Evolutionary conservation across 2,329 filamentous ascomycete species (phyloP).

Genomic region (Colletotrichum eleusines): DNA sequence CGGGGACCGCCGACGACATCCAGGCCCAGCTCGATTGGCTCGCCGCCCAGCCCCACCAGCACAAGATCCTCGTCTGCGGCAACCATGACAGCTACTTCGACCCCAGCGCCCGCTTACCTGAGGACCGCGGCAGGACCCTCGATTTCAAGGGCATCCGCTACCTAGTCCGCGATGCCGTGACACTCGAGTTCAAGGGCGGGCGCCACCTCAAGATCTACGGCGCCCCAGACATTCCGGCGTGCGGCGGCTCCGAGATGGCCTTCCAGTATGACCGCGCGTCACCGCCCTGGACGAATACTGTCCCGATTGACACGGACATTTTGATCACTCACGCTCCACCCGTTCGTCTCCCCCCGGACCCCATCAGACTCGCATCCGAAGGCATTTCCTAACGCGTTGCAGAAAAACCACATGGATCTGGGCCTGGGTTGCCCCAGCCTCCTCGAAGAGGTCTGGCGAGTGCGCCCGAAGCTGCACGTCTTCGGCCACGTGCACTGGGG

Average conservation of each 20-base stretch:
- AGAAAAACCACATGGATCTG: slow-evolving; percentile 77
- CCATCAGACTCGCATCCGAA: background rate
- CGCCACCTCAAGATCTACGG: slow-evolving; percentile 81
- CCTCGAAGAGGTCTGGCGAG: slow-evolving; percentile 78
- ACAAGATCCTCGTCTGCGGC: slow-evolving; percentile 87
- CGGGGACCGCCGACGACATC: slow-evolving; percentile 78
- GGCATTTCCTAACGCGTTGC: slow-evolving; percentile 18
- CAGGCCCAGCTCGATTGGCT: slow-evolving; percentile 91
- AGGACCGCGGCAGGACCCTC: slow-evolving; percentile 68
- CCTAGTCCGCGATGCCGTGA: slow-evolving; percentile 76
- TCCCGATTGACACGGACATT: slow-evolving; percentile 81
- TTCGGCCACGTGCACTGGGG: slow-evolving; percentile 89
- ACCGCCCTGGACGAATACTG: slow-evolving; percentile 78
- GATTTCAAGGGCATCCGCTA: slow-evolving; percentile 80
- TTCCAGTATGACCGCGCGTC: slow-evolving; percentile 78
- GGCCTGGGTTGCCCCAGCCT: slow-evolving; percentile 79
- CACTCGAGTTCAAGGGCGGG: slow-evolving; percentile 70
- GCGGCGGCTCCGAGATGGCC: slow-evolving; percentile 78
- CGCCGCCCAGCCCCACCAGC: slow-evolving; percentile 75
- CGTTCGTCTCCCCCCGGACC: slow-evolving; percentile 54
- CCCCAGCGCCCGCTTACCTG: slow-evolving; percentile 66
- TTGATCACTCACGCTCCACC: slow-evolving; percentile 87
- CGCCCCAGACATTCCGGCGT: slow-evolving; percentile 81
- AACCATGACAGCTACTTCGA: slow-evolving; percentile 94
- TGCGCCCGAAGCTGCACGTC: slow-evolving; percentile 80